Base-by-base conservation (phyloP, 1,284 basidiomycete species). In the Cyathus pygmaeus region DNA sequence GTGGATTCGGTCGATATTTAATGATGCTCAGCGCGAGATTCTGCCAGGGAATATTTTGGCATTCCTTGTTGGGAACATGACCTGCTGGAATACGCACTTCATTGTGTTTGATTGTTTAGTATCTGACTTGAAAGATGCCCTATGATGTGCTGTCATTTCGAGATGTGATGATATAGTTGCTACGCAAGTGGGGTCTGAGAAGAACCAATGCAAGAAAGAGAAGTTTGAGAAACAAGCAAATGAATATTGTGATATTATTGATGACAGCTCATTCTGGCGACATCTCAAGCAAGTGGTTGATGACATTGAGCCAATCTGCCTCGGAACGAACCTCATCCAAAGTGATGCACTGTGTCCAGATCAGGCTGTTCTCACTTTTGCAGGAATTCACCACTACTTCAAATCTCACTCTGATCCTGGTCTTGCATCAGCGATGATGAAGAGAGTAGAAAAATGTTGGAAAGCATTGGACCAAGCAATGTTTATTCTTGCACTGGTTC, bases 301-400 rank as follows among this genome's bases (percentile, higher is more conserved):
- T 41, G 69, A 76, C 41, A 55, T 77, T 17, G 67, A 77, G 61
- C 72, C 71, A 7, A 74, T 77, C 17, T 71, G 71, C 53, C 66
- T 68, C 49, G 68, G 67, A 1, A 59, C 65, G 1, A 76, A 75
- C 50, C 65, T 75, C 59, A 72, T 70, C 59, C 72, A 74, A 53
- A 66, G 55, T 17, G 66, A 76, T 39, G 57, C 56, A 1, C 64
- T 69, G 51, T 65, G 59, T n/a, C 64, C 66, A 4, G 71, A 73
- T 39, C 66, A 72, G 41, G 71, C 71, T 11, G 60, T 76, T 1
- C 63, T 74, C 39, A 65, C 66, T 9, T 66, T 76, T 52, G 71
- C 65, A 49, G 71, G 70, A 0, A 72, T 76, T 2, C 74, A 63
- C 39, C 21, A 71, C 4, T 66, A 71, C 63, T 76, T 76, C 50